Evolutionary conservation across 306 rosid genomes (phyloP).

Genomic region (Erythrophleum fordii): DNA sequence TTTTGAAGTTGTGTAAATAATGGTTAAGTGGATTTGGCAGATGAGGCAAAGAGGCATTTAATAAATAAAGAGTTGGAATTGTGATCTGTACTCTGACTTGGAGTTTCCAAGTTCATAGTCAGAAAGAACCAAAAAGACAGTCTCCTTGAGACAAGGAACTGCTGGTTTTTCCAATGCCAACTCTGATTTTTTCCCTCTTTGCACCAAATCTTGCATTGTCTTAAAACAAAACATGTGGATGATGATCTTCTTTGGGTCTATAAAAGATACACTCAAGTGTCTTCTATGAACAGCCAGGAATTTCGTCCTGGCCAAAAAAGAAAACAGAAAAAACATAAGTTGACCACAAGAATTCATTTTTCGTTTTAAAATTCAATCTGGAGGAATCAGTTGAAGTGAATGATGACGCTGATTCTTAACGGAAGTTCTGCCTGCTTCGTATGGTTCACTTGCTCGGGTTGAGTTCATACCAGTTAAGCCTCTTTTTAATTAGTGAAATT

Average conservation of each 20-base stretch:
- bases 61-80: slow-evolving; percentile 25
- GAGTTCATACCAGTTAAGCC: not conserved
- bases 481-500: not conserved
- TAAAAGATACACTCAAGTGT: slow-evolving; percentile 47
- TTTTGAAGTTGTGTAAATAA: not conserved
- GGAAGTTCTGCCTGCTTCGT: not conserved
- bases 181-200: slow-evolving; percentile 31
- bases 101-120: slow-evolving; percentile 44
- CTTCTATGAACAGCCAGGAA: slow-evolving; percentile 28
- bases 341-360: slow-evolving; percentile 28
- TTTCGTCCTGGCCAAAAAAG: not conserved
- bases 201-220: slow-evolving; percentile 19
- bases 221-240: slow-evolving; percentile 46
- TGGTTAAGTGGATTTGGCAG: slow-evolving; percentile 10
- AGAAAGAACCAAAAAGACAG: slow-evolving; percentile 35
- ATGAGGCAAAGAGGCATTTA: slow-evolving; percentile 11
- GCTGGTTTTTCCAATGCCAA: slow-evolving; percentile 55
- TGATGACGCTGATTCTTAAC: not conserved
- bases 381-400: slow-evolving; percentile 35
- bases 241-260: slow-evolving; percentile 47
- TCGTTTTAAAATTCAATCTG: slow-evolving; percentile 2
- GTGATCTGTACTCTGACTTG: slow-evolving; percentile 11
- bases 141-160: slow-evolving; percentile 57
- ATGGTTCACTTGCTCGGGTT: not conserved
- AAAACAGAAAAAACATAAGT: slow-evolving; percentile 1